A percentile compares a stretch with the other conserved stretches of the same genome.
Evolutionary conservation across 176 grass and related monocot species (phyloP).

Genomic region (Ananas comosus): DNA sequence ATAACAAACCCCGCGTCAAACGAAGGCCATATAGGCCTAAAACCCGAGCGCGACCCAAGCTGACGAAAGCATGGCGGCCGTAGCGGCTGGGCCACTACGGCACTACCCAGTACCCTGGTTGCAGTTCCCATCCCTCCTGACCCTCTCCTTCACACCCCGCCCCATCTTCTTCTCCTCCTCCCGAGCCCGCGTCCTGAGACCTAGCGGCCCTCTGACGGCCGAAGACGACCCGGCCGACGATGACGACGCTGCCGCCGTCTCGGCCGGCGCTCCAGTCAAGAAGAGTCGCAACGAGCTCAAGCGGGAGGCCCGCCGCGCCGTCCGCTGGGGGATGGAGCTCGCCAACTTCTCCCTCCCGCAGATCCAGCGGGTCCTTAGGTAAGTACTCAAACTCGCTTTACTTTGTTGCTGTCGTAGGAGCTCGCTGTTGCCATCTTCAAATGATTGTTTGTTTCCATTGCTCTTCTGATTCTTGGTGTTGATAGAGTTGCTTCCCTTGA

Average conservation of each 20-base stretch:
- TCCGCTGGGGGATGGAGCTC: slow-evolving; percentile 82
- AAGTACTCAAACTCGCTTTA: not conserved
- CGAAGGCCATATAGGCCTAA: no score
- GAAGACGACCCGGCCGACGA: slow-evolving; percentile 29
- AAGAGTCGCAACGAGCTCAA: slow-evolving; percentile 83
- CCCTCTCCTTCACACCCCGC: slow-evolving; percentile 12
- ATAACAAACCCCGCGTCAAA: no score
- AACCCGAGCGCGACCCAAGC: no score
- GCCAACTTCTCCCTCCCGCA: slow-evolving; percentile 57
- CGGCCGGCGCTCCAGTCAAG: slow-evolving; percentile 7
- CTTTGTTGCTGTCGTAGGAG: not conserved
- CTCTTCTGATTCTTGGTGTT: slow-evolving; percentile 1
- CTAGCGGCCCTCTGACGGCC: slow-evolving; percentile 16
- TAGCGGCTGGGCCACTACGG: slow-evolving; percentile 26
- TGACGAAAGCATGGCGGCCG: slow-evolving; percentile 18
- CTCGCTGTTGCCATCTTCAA: no score
- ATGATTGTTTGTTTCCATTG: not conserved
- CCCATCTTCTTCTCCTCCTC: slow-evolving; percentile 19
- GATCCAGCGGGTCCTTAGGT: slow-evolving; percentile 83
- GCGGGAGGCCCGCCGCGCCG: slow-evolving; percentile 64
- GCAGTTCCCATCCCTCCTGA: slow-evolving; percentile 18
- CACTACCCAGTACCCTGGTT: slow-evolving; percentile 6
- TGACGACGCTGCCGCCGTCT: not conserved
- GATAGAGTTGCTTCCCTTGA: slow-evolving; percentile 65
- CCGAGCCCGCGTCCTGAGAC: slow-evolving; percentile 27